Conservation (phyloP, 192 early-diverging fungal genomes). For the Coemansia sp. region DNA sequence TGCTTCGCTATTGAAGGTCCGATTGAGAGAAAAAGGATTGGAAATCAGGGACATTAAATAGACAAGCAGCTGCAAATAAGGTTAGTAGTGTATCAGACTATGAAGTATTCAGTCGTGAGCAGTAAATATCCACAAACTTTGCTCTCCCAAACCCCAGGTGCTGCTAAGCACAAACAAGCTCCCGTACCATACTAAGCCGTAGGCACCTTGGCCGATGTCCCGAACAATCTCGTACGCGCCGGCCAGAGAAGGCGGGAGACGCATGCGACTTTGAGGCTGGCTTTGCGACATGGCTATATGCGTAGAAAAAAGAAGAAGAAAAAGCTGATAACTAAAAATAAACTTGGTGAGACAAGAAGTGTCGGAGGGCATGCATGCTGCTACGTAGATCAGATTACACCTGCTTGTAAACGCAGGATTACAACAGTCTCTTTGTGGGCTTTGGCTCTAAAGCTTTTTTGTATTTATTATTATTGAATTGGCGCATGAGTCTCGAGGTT, state of each 20-base stretch:
- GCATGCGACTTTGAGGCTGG: constrained; percentile 45
- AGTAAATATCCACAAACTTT: no score
- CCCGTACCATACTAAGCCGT: constrained; percentile 79
- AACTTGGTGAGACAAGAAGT: background rate
- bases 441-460: background rate
- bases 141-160: no score
- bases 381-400: constrained; percentile 1
- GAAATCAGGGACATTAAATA: no score
- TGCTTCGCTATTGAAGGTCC: constrained; percentile 63
- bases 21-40: no score
- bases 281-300: constrained; percentile 24
- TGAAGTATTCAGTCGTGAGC: no score
- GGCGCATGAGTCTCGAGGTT: constrained; percentile 26
- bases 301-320: background rate
- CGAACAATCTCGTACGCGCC: constrained; percentile 67
- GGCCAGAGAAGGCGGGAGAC: constrained; percentile 58
- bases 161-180: background rate
- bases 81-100: background rate
- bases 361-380: background rate
- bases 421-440: background rate
- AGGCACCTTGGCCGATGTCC: constrained; percentile 88
- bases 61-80: background rate
- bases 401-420: background rate
- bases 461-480: background rate
- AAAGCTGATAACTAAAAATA: background rate